Evolutionary conservation across 768 basidiomycete species (phyloP).

Genomic region (Krasilnikovozyma curviuscula): DNA sequence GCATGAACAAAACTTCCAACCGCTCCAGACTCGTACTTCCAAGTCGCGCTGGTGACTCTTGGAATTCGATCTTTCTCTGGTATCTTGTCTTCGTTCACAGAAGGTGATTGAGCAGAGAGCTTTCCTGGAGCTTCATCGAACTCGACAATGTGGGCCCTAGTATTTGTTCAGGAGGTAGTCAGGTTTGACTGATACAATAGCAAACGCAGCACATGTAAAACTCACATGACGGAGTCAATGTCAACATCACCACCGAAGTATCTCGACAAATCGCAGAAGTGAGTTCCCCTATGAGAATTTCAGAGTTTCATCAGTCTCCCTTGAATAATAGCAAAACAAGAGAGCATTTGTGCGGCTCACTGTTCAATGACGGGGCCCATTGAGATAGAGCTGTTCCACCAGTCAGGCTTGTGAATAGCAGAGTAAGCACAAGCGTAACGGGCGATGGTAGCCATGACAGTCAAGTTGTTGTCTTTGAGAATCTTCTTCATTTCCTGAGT

Average conservation of each 20-base stretch:
- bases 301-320: too few species aligned
- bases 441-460: conserved; percentile 88
- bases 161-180: too few species aligned
- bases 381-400: conserved; percentile 71
- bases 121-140: conserved; percentile 77
- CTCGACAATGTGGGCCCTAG: conserved; percentile 59
- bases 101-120: conserved; percentile 51
- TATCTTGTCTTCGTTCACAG: conserved; percentile 57
- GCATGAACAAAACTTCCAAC: conserved; percentile 82
- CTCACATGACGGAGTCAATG: conserved; percentile 41
- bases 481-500: conserved; percentile 58
- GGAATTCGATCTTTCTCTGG: conserved; percentile 77
- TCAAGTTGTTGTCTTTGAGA: conserved; percentile 78
- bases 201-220: not conserved
- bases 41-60: conserved; percentile 76
- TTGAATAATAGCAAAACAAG: too few species aligned
- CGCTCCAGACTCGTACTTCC: conserved; percentile 94
- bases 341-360: too few species aligned
- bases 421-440: conserved; percentile 57
- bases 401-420: conserved; percentile 35
- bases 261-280: conserved; percentile 89
- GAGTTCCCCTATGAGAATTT: conserved; percentile 57
- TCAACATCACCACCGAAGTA: conserved; percentile 96
- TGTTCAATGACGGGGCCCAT: conserved; percentile 14
- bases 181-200: not conserved